phyloP scores from a whole-genome alignment of 1,139 yeast genomes.

The Schwanniomyces etchellsii region DNA sequence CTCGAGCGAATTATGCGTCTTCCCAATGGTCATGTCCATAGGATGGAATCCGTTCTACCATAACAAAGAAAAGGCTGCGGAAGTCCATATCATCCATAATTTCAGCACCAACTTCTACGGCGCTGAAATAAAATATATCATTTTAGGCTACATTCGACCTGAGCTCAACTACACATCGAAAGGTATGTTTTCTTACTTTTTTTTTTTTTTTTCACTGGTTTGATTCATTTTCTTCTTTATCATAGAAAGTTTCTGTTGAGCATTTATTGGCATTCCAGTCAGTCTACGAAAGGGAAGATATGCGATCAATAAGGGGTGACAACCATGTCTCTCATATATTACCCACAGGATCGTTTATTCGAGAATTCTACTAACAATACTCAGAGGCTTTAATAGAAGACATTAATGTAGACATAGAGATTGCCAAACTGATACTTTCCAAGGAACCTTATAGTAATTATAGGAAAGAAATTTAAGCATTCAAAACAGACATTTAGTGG shows the following conservation, averaged over 20 bases:
- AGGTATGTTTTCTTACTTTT: slow-evolving; percentile 16
- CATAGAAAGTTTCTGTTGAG: slow-evolving; percentile 1
- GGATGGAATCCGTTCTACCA: slow-evolving; percentile 95
- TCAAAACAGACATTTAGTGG: too few species aligned
- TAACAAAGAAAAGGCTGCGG: slow-evolving; percentile 75
- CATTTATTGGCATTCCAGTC: background rate
- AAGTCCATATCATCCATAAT: slow-evolving; percentile 77
- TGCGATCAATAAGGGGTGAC: too few species aligned
- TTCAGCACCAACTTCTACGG: slow-evolving; percentile 76
- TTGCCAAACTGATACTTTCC: slow-evolving; percentile 49
- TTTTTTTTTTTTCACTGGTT: background rate
- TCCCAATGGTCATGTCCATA: slow-evolving; percentile 91
- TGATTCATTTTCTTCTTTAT: background rate
- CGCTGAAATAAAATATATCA: slow-evolving; percentile 58
- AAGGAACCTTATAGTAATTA: slow-evolving; percentile 13
- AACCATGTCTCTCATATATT: too few species aligned
- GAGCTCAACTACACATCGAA: slow-evolving; percentile 81
- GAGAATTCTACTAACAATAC: too few species aligned
- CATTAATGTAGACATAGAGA: slow-evolving; percentile 71
- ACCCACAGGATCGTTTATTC: too few species aligned
- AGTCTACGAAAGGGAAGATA: too few species aligned
- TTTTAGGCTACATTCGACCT: slow-evolving; percentile 88
- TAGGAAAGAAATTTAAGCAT: too few species aligned
- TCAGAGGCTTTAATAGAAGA: slow-evolving; percentile 82
- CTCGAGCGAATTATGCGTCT: slow-evolving; percentile 34